Evolutionary conservation across 345 rosid genomes (phyloP), one percentile per base, ranked within the genome.

Genomic region (Aquilaria yunnanensis): DNA sequence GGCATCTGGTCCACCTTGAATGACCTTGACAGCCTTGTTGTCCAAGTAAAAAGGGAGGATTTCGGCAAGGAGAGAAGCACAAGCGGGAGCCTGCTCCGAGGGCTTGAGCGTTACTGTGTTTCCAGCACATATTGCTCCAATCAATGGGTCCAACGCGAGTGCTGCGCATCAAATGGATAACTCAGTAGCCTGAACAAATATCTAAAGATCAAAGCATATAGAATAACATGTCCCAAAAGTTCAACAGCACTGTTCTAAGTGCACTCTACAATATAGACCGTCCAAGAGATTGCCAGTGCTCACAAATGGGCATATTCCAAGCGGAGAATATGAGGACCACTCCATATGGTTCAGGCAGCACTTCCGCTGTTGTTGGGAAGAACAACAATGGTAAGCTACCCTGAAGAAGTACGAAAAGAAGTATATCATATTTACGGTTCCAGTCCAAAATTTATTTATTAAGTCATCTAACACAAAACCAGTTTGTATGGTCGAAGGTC

Each of bases 71-170:
- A 93, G 83, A 45, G 84, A 79, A 47, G 85, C 78, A 66, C 81
- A 81, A 9, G 74, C 74, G 14, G 90, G 88, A 12, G 96, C 80
- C 41, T 87, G 13, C 30, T 92, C 97, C 47, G 97, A 87, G 29
- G 96, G 80, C 74, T 92, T 92, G 23, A 92, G 69, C 13, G 84
- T 32, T 61, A 75, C 97, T 5, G 96, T 60, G 74, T 92, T 92
- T 51, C 97, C 98, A n/a, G 97, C 97, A 46, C 94, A 75, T 65
- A 89, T 83, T 70, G 98, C 98, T 63, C 92, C 98, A 50, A 93
- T 78, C 60, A 93, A 6, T 29, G 98, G 97, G 52, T 93, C 98
- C 72, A 90, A 56, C 41, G 83, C 43, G 71, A 93, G 64, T 9
- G 87, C 98, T 92, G 79, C 43, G 43, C 73, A 70, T 48, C 65